Evolutionary conservation across 2,329 filamentous ascomycete genomes (phyloP), one percentile per base, ranked within the genome.

Genomic region (Cladosporium sp.): DNA sequence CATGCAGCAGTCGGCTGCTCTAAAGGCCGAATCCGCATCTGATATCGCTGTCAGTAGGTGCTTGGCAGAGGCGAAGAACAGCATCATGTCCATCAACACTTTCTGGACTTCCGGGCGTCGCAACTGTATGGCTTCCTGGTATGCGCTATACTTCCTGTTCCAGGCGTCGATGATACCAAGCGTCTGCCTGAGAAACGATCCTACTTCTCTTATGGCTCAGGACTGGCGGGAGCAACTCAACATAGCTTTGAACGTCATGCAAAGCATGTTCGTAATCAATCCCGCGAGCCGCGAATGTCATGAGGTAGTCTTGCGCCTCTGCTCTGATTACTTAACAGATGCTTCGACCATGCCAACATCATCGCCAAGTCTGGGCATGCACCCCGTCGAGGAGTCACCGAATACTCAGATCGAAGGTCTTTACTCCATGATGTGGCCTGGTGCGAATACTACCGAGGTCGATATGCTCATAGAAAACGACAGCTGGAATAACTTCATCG

Each of bases 81-180:
- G 72, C 6, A 77, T 79, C 37, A 54, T 64, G 1, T 70, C 69
- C 9, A 77, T 78, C 37, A 66, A 68, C 20, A 64, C 64, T 0
- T 78, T 72, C 58, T 78, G 76, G 72, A 64, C 68, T 1, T 57
- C 65, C 0, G 66, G 72, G 20, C 68, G 71, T 15, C 74, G 74
- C 25, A 76, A 71, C 3, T 69, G 74, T 4, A 67, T 79, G 56
- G 69, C 69, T 7, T 73, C 76, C 7, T 78, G 77, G 76, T 79
- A 79, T 59, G 72, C 70, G 1, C 73, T 77, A 37, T 80, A 78
- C 61, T 80, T 80, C 57, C 69, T 80, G 4, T 80, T 80, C 55
- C 78, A 80, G 57, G 77, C 78, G 0, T 75, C 74, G 2, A 66
- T 80, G 15, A 79, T 80, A 9, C 78, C 77, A 1, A 75, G 73